These are phyloP conservation scores for Raddia distichophylla DNA, from an alignment of 176 grass and related monocot species.

Conservation along the genomic window DNA sequence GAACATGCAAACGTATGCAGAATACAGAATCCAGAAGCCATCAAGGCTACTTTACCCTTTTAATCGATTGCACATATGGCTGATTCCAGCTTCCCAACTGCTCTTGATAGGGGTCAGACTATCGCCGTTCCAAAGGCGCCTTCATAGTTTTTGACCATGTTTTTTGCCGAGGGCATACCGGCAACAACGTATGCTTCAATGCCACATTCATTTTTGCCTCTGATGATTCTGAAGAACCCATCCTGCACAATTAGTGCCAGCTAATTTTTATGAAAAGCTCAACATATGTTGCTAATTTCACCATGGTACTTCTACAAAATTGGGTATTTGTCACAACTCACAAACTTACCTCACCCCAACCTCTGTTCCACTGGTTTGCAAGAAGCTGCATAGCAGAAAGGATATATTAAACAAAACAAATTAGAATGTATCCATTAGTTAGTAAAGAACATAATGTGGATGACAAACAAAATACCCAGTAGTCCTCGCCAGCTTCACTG, in stretches of 20 bases:
- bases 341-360: constrained; percentile 93
- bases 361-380: constrained; percentile 94
- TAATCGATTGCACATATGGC: constrained; percentile 8
- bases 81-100: neutral
- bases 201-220: constrained; percentile 80
- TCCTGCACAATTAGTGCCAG: constrained; percentile 48
- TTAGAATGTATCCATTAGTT: constrained; percentile 5
- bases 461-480: constrained; percentile 65
- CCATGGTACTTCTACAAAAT: neutral
- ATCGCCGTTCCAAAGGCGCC: constrained; percentile 27
- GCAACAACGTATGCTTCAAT: constrained; percentile 79
- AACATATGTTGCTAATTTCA: too few relatives aligned
- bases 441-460: constrained; percentile 8
- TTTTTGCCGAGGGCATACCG: constrained; percentile 79
- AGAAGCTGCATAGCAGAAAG: constrained; percentile 71
- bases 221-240: constrained; percentile 89
- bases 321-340: neutral
- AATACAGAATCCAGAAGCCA: constrained; percentile 4
- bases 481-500: constrained; percentile 81
- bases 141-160: constrained; percentile 42
- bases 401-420: neutral
- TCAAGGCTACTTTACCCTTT: neutral
- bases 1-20: too few relatives aligned
- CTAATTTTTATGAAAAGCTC: neutral
- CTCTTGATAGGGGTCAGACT: constrained; percentile 14